Conservation (phyloP, 352 stramenopile genomes). For the Lagenidium giganteum region DNA sequence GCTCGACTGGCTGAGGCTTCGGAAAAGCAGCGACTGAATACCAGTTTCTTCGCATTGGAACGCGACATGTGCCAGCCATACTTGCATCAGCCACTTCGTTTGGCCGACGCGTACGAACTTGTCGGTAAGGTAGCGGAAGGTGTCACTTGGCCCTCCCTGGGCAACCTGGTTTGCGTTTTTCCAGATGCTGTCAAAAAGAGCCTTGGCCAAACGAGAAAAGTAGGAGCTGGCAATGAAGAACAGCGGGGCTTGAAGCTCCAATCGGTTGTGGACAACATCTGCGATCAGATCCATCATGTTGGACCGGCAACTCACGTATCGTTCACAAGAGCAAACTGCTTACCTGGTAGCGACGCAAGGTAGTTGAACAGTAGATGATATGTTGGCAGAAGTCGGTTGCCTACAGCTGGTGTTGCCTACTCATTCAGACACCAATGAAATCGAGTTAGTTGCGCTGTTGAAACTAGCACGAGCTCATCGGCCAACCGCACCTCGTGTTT, state of each 20-base stretch:
- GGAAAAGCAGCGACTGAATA: slow-evolving; percentile 28
- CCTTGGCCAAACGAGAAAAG: slow-evolving; percentile 32
- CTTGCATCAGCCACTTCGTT: slow-evolving; percentile 30
- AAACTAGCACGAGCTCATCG: neutral
- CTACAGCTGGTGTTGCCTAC: neutral
- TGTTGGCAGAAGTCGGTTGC: slow-evolving; percentile 1
- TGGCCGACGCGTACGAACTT: slow-evolving; percentile 62
- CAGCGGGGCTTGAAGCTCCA: slow-evolving; percentile 31
- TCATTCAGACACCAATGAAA: slow-evolving; percentile 2
- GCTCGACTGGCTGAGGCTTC: slow-evolving; percentile 38
- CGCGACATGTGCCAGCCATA: slow-evolving; percentile 27
- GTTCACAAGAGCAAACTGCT: neutral
- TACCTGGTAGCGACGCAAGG: slow-evolving; percentile 47
- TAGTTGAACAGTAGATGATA: slow-evolving; percentile 36
- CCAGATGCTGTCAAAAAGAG: slow-evolving; percentile 22
- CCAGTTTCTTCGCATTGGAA: slow-evolving; percentile 6
- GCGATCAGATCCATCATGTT: too few species aligned
- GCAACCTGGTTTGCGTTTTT: neutral
- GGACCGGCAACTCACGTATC: too few species aligned
- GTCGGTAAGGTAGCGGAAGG: slow-evolving; percentile 58
- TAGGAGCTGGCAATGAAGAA: slow-evolving; percentile 43
- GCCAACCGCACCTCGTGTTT: slow-evolving; percentile 22
- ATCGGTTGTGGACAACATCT: slow-evolving; percentile 68
- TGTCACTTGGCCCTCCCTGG: too few species aligned
- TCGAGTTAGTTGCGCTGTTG: slow-evolving; percentile 2